Evolutionary conservation across 2,329 filamentous ascomycete species (phyloP), one percentile per base, ranked within the genome.

Genomic region (Chaetomium sp.): DNA sequence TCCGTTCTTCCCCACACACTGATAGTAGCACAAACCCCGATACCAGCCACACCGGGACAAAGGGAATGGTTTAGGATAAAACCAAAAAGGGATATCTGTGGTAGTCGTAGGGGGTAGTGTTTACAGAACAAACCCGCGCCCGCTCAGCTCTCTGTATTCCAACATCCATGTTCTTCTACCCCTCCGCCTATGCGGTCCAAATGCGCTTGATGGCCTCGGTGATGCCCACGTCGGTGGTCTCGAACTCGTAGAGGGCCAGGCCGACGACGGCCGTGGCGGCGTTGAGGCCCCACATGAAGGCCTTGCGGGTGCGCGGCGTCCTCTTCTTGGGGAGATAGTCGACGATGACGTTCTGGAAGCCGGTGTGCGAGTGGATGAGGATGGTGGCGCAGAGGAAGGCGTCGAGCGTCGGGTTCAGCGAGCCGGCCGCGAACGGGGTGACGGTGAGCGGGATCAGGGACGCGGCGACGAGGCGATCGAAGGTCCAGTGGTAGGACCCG

Each of bases 401-500:
- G 77, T 99, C 95, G 74, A 90, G 85, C 69, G 90, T 83, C 59
- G 95, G 95, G 86, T 97, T 96, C 70, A 98, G 84, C 47, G 92
- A 92, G 74, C 93, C 93, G 66, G 91, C 89, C 67, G 93, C 93
- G 80, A 99, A 99, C 68, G 95, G 95, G 47, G 93, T 90, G 70
- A 98, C 83, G 68, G 90, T 92, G 70, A 99, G 83, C 58, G 95
- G 96, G 67, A 99, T 82, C 67, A 99, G 87, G 63, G 87, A 90
- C 64, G 87, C 89, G 64, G 92, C 89, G 72, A 98, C 81, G 63
- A 92, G 77, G 75, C 92, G 93, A 84, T 99, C 95, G 75, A 97
- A 97, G 66, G 90, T 91, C 95, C 95, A 99, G 86, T 99, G 95
- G 83, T 98, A 99, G 79, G 91, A 96, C 73, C 95, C 95, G 81